A percentile compares a stretch with the other conserved stretches of the same genome.
phyloP scores from a whole-genome alignment of 1,139 yeast genomes.

The Yamadazyma siamensis region DNA sequence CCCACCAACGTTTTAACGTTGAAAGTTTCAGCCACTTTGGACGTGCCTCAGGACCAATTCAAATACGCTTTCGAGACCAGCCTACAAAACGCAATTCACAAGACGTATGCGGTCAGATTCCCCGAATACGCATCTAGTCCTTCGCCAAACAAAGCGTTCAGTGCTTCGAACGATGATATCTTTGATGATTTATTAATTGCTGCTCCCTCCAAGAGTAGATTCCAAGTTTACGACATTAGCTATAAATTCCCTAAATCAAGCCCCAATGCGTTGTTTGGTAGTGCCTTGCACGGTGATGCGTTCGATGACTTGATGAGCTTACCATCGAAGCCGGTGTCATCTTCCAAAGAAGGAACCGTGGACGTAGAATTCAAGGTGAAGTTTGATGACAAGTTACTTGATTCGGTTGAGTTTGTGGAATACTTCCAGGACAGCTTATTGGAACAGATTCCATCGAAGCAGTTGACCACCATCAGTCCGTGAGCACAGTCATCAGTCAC shows the following conservation, averaged over 20 bases:
- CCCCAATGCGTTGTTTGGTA: slow-evolving; percentile 6
- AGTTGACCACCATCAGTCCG: neutral
- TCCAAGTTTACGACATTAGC: slow-evolving; percentile 38
- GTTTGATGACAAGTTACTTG: slow-evolving; percentile 30
- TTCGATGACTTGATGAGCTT: slow-evolving; percentile 31
- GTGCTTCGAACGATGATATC: slow-evolving; percentile 40
- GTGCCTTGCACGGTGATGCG: slow-evolving; percentile 12
- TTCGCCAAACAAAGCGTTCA: slow-evolving; percentile 19
- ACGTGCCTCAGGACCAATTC: slow-evolving; percentile 23
- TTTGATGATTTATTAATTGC: slow-evolving; percentile 67
- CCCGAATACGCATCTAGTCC: slow-evolving; percentile 48
- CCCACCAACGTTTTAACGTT: slow-evolving; percentile 28
- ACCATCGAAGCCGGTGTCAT: slow-evolving; percentile 4
- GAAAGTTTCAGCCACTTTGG: slow-evolving; percentile 26
- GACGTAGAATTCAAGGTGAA: slow-evolving; percentile 47
- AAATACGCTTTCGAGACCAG: slow-evolving; percentile 29
- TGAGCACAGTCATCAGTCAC: too few species aligned
- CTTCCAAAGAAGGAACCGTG: slow-evolving; percentile 18
- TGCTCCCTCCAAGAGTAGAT: slow-evolving; percentile 55
- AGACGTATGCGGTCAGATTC: slow-evolving; percentile 41
- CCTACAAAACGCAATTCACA: slow-evolving; percentile 28
- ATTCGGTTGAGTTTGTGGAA: slow-evolving; percentile 35
- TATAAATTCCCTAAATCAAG: slow-evolving; percentile 20
- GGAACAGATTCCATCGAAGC: slow-evolving; percentile 27
- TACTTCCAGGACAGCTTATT: slow-evolving; percentile 31